Evolutionary conservation across 1,139 yeast species (phyloP), one percentile per base, ranked within the genome.

Genomic region (Debaryomycetaceae sp.): DNA sequence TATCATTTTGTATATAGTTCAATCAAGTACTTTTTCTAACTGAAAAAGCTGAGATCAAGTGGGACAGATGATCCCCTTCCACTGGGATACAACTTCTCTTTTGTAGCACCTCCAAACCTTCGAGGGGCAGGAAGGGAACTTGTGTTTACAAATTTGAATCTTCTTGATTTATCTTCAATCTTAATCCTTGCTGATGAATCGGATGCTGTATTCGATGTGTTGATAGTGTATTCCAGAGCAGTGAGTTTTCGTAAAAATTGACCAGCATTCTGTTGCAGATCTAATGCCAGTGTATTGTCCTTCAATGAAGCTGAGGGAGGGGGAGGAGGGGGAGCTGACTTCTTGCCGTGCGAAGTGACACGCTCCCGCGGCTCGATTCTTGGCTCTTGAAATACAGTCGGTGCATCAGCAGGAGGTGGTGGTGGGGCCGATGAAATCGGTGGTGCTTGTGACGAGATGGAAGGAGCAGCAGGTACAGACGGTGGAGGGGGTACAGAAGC

Each of bases 41-140:
- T 40, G 48, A 54, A 62, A 33, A 54, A 45, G 41, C 79, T 67
- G 51, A 91, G 69, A 55, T 89, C 83, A 54, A 93, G 70, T 1
- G 98, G 98, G 36, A 93, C 95, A 31, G 97, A 88, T 29, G 91
- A 82, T 2, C 99, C 99, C 59, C 97, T 79, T 6, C 99, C 98
- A 68, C 97, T 88, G 11, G 97, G 97, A 65, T 93, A 93, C 53
- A 89, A 69, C 62, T 91, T 90, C 46, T 76, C 77, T 44, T 75
- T 77, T 27, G 60, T 58, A 5, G 63, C 63, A 23, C 51, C 51
- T 44, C 80, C 83, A 56, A 86, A 87, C 46, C 80, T 74, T 54
- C 98, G 74, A 13, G 98, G 98, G 55, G 81, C 81, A 0, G 99
- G 98, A 43, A 93, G 72, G 23, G 88, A 84, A 42, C 69, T 68